phyloP scores from a whole-genome alignment of 1,284 basidiomycete genomes.

The Cutaneotrichosporon cavernicola region DNA sequence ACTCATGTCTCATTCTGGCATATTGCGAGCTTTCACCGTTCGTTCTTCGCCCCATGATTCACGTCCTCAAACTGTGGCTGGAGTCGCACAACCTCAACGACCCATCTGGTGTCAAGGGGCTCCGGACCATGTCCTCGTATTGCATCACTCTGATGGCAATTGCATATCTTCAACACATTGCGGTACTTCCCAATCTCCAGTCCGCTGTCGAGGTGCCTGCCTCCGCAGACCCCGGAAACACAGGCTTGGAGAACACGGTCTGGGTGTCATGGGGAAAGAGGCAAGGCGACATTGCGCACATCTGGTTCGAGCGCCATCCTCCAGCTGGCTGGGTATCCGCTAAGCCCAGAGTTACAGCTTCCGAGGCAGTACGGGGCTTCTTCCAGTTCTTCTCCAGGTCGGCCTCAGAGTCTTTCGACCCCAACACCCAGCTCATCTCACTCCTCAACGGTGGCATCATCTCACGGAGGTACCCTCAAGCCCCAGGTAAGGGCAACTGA shows the following conservation, averaged over 20 bases:
- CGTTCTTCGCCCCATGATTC: conserved; percentile 50
- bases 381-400: conserved; percentile 36
- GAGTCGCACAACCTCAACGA: conserved; percentile 47
- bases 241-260: conserved; percentile 23
- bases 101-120: conserved; percentile 33
- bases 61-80: conserved; percentile 51
- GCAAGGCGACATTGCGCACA: conserved; percentile 38
- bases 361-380: conserved; percentile 43
- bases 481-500: neutral
- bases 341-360: conserved; percentile 29
- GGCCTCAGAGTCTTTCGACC: conserved; percentile 25
- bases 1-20: conserved; percentile 49
- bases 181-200: conserved; percentile 50
- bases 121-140: conserved; percentile 51
- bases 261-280: conserved; percentile 45
- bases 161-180: conserved; percentile 46
- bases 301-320: conserved; percentile 32
- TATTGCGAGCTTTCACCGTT: conserved; percentile 50
- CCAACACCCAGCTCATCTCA: conserved; percentile 34
- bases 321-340: conserved; percentile 30
- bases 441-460: conserved; percentile 41
- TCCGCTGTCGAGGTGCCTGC: conserved; percentile 22
- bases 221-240: conserved; percentile 1
- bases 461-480: neutral
- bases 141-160: conserved; percentile 52